A percentile compares a stretch with the other conserved stretches of the same genome.
These are phyloP conservation scores for Paramecium tetraurelia DNA, from an alignment of 73 alveolate genomes.

Conservation along the genomic window DNA sequence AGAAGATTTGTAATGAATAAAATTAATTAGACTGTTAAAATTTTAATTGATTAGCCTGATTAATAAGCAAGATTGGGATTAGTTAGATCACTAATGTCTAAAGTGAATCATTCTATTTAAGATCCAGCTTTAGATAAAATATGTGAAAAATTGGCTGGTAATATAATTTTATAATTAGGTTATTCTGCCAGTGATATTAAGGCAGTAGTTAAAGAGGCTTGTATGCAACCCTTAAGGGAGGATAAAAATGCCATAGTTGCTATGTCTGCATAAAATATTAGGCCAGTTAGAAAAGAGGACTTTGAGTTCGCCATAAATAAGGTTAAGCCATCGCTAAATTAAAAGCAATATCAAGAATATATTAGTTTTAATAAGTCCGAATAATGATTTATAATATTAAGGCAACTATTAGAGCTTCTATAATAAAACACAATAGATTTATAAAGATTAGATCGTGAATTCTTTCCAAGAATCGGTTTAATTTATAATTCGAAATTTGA, in stretches of 20 bases:
- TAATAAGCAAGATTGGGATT: slow-evolving; percentile 16
- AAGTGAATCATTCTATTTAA: not conserved
- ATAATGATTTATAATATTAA: not conserved
- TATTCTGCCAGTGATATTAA: slow-evolving; percentile 66
- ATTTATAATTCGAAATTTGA: not conserved
- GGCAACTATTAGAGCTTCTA: not conserved
- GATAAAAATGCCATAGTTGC: slow-evolving; percentile 26
- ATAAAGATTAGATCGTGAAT: not conserved
- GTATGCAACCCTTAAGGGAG: slow-evolving; percentile 55
- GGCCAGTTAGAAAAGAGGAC: slow-evolving; percentile 53
- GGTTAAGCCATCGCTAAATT: slow-evolving; percentile 16
- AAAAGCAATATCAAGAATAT: slow-evolving; percentile 30
- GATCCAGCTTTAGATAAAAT: not conserved
- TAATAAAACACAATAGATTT: not conserved
- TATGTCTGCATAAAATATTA: not conserved
- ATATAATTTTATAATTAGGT: not conserved
- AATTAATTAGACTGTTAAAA: slow-evolving; percentile 5
- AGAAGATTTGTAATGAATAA: slow-evolving; percentile 52
- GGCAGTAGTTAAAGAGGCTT: slow-evolving; percentile 60
- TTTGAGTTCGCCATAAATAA: slow-evolving; percentile 24
- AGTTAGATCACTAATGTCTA: not conserved
- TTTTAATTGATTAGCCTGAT: slow-evolving; percentile 59
- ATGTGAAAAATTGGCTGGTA: slow-evolving; percentile 42
- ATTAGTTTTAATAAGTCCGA: not conserved
- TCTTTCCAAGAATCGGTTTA: not conserved